phyloP scores from a whole-genome alignment of 257 asterid genomes.

The Nicotiana knightiana region DNA sequence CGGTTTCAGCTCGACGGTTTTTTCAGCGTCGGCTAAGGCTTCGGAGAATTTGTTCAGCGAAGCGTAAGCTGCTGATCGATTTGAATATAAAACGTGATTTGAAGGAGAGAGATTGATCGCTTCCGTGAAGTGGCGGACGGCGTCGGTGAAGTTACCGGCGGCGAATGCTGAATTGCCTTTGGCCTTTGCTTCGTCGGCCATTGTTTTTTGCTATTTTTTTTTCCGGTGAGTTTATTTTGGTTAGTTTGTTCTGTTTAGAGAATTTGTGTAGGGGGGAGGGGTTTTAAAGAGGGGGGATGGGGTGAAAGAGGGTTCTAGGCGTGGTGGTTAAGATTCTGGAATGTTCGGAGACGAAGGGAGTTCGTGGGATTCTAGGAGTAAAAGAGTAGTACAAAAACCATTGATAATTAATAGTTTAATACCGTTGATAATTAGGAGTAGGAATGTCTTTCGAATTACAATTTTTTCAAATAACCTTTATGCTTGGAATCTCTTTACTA shows the following conservation, averaged over 20 bases:
- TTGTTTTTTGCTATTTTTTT: not conserved
- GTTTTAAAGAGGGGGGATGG: not conserved
- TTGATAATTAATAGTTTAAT: too few relatives aligned
- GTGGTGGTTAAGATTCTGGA: not conserved
- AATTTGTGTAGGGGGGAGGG: not conserved
- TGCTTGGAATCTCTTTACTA: too few relatives aligned
- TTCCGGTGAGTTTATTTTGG: not conserved
- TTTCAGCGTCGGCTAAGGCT: conserved; percentile 71
- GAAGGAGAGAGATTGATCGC: conserved; percentile 58
- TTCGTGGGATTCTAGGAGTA: too few relatives aligned
- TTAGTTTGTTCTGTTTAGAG: not conserved
- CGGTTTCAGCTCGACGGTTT: conserved; percentile 78
- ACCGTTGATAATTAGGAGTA: too few relatives aligned
- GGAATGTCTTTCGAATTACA: too few relatives aligned
- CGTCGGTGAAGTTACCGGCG: conserved; percentile 57
- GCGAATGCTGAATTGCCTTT: conserved; percentile 90
- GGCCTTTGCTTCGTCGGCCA: conserved; percentile 93
- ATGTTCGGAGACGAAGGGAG: not conserved
- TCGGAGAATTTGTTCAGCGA: conserved; percentile 49
- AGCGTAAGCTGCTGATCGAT: conserved; percentile 86
- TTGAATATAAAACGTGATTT: conserved; percentile 82
- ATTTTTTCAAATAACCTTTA: too few relatives aligned
- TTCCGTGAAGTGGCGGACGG: conserved; percentile 62
- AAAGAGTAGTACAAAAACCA: too few relatives aligned
- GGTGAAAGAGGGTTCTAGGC: not conserved